These are phyloP conservation scores for Reutealis trisperma DNA, from an alignment of 345 rosid genomes.

Conservation along the genomic window DNA sequence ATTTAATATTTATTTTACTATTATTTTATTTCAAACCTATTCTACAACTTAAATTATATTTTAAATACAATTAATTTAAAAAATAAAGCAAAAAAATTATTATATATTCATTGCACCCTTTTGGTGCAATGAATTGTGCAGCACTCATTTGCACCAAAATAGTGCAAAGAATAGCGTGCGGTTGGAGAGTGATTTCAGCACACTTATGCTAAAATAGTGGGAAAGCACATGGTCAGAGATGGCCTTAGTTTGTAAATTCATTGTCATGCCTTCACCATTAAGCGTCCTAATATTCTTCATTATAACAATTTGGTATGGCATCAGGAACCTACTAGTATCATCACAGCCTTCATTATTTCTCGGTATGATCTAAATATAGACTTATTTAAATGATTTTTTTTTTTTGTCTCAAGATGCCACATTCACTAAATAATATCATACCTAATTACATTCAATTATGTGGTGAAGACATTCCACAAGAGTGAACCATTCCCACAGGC, in stretches of 20 bases:
- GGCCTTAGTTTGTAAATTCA: not conserved
- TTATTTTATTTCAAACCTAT: no score
- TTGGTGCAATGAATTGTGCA: no score
- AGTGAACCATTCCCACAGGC: not conserved
- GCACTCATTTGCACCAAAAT: no score
- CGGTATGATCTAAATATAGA: not conserved
- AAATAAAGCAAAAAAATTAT: no score
- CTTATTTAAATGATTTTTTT: not conserved
- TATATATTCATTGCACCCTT: no score
- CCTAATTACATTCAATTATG: not conserved
- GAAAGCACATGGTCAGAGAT: no score
- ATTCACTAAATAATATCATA: not conserved
- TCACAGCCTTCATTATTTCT: not conserved
- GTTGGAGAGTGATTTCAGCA: no score
- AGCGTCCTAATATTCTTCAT: not conserved
- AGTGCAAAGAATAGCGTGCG: no score
- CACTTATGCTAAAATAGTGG: no score
- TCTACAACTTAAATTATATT: no score
- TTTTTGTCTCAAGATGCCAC: not conserved
- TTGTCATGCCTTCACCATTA: not conserved
- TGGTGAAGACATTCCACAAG: not conserved
- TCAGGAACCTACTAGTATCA: not conserved
- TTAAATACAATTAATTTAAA: no score
- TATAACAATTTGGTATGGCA: not conserved
- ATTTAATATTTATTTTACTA: no score